A percentile compares a stretch with the other conserved stretches of the same genome.
phyloP scores from a whole-genome alignment of 1,139 yeast species.

The Geotrichum phurueaensis region DNA sequence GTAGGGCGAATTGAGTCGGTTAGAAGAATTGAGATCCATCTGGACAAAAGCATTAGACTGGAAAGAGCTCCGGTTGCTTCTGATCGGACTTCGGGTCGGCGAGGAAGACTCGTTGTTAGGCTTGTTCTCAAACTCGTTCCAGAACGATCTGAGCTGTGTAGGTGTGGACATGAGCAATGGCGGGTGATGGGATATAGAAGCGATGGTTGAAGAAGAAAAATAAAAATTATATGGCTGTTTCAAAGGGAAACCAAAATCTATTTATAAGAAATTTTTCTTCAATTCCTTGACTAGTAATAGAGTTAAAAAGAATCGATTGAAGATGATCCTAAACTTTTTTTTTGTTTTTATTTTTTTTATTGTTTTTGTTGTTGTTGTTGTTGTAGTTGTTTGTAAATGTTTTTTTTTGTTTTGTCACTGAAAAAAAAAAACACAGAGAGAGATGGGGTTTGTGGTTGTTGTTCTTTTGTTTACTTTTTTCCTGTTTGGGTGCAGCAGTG shows the following conservation, averaged over 20 bases:
- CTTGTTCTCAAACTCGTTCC: constrained; percentile 7
- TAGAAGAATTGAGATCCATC: constrained; percentile 1
- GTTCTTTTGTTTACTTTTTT: neutral
- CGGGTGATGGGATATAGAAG: neutral
- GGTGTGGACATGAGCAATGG: neutral
- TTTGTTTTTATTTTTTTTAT: neutral
- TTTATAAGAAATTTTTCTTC: neutral
- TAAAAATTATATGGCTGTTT: neutral
- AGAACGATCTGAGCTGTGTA: constrained; percentile 6
- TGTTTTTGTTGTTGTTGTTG: neutral
- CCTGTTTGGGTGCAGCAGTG: neutral
- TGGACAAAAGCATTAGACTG: constrained; percentile 6
- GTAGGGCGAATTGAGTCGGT: neutral
- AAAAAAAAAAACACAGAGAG: neutral
- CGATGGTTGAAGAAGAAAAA: neutral
- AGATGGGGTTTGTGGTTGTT: neutral
- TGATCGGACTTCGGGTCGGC: neutral
- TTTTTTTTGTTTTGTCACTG: neutral
- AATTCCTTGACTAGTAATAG: neutral
- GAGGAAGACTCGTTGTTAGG: neutral
- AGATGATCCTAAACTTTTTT: neutral
- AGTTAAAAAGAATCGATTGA: neutral
- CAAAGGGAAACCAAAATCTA: neutral
- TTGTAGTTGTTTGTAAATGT: neutral
- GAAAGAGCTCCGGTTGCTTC: neutral